Percentiles rank a stretch among this genome's conserved stretches.
phyloP scores from a whole-genome alignment of 2,329 filamentous ascomycete genomes.

The Trichoderma sp. region DNA sequence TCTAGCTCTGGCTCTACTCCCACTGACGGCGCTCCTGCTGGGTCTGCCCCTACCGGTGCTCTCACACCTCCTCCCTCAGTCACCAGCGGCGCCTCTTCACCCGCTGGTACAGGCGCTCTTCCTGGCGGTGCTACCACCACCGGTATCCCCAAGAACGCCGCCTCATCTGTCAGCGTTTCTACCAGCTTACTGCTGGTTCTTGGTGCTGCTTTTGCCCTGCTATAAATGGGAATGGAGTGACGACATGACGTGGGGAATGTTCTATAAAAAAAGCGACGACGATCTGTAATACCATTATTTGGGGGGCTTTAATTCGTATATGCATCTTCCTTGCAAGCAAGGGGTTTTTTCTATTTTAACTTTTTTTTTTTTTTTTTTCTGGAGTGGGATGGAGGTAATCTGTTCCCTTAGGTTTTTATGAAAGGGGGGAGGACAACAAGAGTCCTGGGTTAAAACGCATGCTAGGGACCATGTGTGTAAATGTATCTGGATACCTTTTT shows the following conservation, averaged over 20 bases:
- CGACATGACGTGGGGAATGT: constrained; percentile 20
- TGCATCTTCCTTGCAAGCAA: constrained; percentile 30
- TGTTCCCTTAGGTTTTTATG: constrained; percentile 19
- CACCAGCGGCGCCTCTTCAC: constrained; percentile 33
- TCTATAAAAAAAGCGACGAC: constrained; percentile 5
- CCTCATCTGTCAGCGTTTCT: constrained; percentile 45
- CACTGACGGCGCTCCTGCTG: constrained; percentile 30
- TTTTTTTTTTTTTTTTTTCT: constrained; percentile 24
- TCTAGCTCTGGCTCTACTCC: constrained; percentile 25
- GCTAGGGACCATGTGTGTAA: constrained; percentile 27
- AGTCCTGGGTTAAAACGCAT: constrained; percentile 26
- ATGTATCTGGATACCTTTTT: constrained; percentile 28
- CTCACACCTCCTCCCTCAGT: constrained; percentile 16
- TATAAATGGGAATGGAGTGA: constrained; percentile 33
- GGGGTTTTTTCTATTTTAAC: constrained; percentile 14
- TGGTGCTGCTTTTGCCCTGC: constrained; percentile 50
- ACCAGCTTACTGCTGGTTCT: constrained; percentile 49
- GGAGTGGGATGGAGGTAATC: constrained; percentile 17
- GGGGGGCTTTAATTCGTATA: constrained; percentile 23
- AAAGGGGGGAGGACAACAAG: constrained; percentile 17
- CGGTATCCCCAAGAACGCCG: constrained; percentile 32
- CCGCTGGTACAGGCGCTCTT: constrained; percentile 32
- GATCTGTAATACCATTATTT: constrained; percentile 28
- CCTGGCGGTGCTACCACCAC: constrained; percentile 31
- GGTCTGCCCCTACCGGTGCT: constrained; percentile 30